phyloP scores from a whole-genome alignment of 768 basidiomycete genomes.

The Mycena sanguinolenta region DNA sequence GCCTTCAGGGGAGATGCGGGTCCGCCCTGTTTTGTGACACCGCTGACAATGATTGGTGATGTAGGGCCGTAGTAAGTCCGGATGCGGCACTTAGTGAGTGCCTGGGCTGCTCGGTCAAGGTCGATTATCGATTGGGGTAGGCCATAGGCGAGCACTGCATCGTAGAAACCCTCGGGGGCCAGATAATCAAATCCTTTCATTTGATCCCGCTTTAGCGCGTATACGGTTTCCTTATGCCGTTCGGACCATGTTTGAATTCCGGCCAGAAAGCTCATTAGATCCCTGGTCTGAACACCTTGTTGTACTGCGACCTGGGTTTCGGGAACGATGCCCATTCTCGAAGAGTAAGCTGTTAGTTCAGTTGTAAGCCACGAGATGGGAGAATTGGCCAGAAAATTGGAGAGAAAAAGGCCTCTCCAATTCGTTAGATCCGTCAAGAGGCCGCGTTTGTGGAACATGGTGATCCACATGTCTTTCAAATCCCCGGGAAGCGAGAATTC shows the following conservation, averaged over 20 bases:
- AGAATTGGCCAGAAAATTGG: slow-evolving; percentile 43
- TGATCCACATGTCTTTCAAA: slow-evolving; percentile 41
- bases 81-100: slow-evolving; percentile 32
- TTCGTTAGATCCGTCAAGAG: slow-evolving; percentile 16
- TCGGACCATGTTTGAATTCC: slow-evolving; percentile 40
- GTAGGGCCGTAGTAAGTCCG: slow-evolving; percentile 46
- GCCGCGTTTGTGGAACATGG: slow-evolving; percentile 45
- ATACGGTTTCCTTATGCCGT: slow-evolving; percentile 38
- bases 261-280: slow-evolving; percentile 41
- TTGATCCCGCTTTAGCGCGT: slow-evolving; percentile 44
- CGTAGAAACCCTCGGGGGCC: slow-evolving; percentile 47
- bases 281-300: slow-evolving; percentile 43
- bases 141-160: slow-evolving; percentile 45
- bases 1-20: slow-evolving; percentile 45
- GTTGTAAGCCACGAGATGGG: slow-evolving; percentile 45
- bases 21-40: slow-evolving; percentile 47
- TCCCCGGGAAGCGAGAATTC: slow-evolving; percentile 40
- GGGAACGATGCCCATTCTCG: slow-evolving; percentile 39
- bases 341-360: slow-evolving; percentile 39
- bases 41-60: slow-evolving; percentile 37
- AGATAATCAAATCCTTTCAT: slow-evolving; percentile 50
- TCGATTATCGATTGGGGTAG: slow-evolving; percentile 42
- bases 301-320: slow-evolving; percentile 45
- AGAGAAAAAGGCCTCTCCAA: slow-evolving; percentile 37
- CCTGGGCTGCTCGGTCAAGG: slow-evolving; percentile 44